Base-by-base conservation (phyloP, 306 rosid species). In the Corylus heterophylla region DNA sequence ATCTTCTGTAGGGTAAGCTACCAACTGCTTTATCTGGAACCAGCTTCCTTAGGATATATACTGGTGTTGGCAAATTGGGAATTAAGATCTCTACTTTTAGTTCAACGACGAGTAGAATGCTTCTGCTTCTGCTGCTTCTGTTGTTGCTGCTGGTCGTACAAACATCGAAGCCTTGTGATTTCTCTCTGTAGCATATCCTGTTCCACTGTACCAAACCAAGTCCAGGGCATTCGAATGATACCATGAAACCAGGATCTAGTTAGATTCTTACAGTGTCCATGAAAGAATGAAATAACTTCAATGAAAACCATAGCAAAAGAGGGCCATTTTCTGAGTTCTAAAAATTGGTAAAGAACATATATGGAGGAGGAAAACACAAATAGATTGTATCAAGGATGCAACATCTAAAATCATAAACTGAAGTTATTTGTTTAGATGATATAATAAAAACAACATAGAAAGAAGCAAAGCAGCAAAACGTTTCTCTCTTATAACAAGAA, bases 161-260 rank as follows among this genome's bases (percentile, higher is more conserved):
- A 27, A 39, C 54, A 66, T 73, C 78, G 37, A 29, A 88, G 84
- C 83, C 91, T 83, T 17, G 78, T 39, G 12, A 85, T 78, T 69
- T 88, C 91, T 73, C 72, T 85, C 79, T 85, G 82, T 37, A 88
- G 91, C 76, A 88, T 85, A 42, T 88, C 89, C n/a, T 88, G 91
- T 76, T 88, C 89, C 87, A 88, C 89, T 88, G 73, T 64, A 69
- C 22, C 58, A 63, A 31, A 37, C 20, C 81, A 71, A 16, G 47
- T 48, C 12, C 3, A 48, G n/a, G 66, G 39, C 44, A 29, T 6
- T 37, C 29, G 25, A 44, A 56, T 16, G n/a, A 62, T 27, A 25
- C 18, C 48, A 54, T 11, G 8, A 25, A 79, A 54, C 17, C 35
- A 47, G 4, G 47, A 7, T 12, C 37, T 73, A 25, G 56, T 75